Evolutionary conservation across 768 basidiomycete genomes (phyloP).

Genomic region (Dioszegia aurantiaca): DNA sequence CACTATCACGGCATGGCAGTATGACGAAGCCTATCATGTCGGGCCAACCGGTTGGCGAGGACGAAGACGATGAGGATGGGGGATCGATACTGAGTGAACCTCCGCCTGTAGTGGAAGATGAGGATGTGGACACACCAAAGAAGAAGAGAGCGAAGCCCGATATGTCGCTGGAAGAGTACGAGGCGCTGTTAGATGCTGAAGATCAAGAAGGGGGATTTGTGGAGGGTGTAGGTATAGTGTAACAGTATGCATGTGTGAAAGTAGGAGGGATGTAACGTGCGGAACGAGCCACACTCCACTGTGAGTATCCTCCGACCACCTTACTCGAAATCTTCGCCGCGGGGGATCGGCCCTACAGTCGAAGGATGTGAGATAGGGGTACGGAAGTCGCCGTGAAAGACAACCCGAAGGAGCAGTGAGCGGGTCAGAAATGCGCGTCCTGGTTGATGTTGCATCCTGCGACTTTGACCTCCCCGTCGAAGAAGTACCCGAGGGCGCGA

Average conservation of each 20-base stretch:
- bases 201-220: conserved; percentile 35
- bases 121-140: conserved; percentile 6
- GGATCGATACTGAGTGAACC: conserved; percentile 17
- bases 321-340: not conserved
- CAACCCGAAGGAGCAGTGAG: conserved; percentile 8
- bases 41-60: not conserved
- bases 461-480: not conserved
- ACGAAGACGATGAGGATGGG: conserved; percentile 1
- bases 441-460: conserved; percentile 2
- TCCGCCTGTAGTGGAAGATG: conserved; percentile 1
- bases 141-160: conserved; percentile 9
- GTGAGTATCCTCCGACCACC: not conserved
- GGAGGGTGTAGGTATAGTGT: conserved; percentile 33
- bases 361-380: conserved; percentile 1
- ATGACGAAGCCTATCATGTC: not conserved
- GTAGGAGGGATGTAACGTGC: conserved; percentile 30
- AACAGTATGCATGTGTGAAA: not conserved
- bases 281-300: conserved; percentile 41
- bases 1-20: not conserved
- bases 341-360: conserved; percentile 1
- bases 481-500: not conserved
- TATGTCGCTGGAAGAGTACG: conserved; percentile 39
- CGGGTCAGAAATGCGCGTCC: conserved; percentile 43
- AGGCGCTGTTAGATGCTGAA: conserved; percentile 41
- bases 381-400: conserved; percentile 2